These are phyloP conservation scores for Filosporella fistucella DNA, from an alignment of 495 filamentous ascomycete species.

Conservation along the genomic window DNA sequence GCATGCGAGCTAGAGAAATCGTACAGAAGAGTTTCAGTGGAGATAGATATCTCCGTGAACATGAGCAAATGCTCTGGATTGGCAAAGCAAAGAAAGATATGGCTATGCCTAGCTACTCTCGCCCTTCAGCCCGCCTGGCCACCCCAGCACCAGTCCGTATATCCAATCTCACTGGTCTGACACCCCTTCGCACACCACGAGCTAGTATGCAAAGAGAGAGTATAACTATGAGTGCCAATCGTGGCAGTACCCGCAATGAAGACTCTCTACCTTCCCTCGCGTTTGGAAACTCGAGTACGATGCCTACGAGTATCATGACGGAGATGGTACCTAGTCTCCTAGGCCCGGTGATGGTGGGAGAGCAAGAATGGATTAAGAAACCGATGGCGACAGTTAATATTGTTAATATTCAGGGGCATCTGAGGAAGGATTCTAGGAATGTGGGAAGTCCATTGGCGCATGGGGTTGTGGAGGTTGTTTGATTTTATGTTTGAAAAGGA, in stretches of 20 bases:
- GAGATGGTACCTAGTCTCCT: not conserved
- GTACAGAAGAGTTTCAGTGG: conserved; percentile 58
- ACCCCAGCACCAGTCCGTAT: not conserved
- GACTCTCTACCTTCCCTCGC: too few relatives aligned
- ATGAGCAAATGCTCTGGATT: conserved; percentile 67
- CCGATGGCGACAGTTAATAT: not conserved
- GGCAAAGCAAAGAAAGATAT: conserved; percentile 32
- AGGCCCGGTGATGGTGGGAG: not conserved
- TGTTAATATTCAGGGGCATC: not conserved
- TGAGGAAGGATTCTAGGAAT: not conserved
- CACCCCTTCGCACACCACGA: not conserved
- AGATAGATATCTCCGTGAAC: conserved; percentile 59
- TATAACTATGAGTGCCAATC: too few relatives aligned
- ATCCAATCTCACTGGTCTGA: not conserved
- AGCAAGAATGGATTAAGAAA: not conserved
- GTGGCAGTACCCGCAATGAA: too few relatives aligned
- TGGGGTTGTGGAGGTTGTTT: not conserved
- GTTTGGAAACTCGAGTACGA: too few relatives aligned
- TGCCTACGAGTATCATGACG: not conserved
- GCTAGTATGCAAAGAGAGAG: too few relatives aligned
- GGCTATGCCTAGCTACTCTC: not conserved
- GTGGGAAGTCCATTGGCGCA: not conserved
- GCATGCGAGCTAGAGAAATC: conserved; percentile 55
- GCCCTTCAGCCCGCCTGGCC: not conserved
- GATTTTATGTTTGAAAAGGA: too few relatives aligned